A percentile compares a stretch with the other conserved stretches of the same genome.
phyloP scores from a whole-genome alignment of 352 stramenopile species.

The Globisporangium ultimum region DNA sequence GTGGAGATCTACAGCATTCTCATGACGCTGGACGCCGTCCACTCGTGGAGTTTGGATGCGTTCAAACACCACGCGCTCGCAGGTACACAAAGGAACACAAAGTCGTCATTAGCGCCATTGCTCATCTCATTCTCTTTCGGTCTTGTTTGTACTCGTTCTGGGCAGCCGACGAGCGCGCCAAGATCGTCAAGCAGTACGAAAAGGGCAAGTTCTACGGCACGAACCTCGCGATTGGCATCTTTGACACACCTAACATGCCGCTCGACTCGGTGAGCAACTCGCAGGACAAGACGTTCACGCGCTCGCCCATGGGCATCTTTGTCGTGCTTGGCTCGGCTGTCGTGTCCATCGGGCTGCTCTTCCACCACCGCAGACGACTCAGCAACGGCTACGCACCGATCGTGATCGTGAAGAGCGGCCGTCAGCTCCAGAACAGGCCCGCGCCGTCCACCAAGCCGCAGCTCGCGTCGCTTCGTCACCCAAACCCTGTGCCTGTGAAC shows the following conservation, averaged over 20 bases:
- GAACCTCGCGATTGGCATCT: slow-evolving; percentile 63
- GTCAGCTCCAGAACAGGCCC: slow-evolving; percentile 27
- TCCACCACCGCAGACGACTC: slow-evolving; percentile 49
- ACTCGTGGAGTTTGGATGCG: slow-evolving; percentile 41
- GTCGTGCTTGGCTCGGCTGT: slow-evolving; percentile 38
- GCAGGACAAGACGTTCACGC: slow-evolving; percentile 20
- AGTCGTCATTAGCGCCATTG: not conserved
- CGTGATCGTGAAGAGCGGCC: slow-evolving; percentile 30
- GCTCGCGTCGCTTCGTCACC: slow-evolving; percentile 23
- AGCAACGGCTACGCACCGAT: slow-evolving; percentile 68
- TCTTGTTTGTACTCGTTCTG: not conserved
- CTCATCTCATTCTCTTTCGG: not conserved
- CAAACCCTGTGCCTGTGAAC: slow-evolving; percentile 25
- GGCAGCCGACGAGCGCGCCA: slow-evolving; percentile 40
- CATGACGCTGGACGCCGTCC: slow-evolving; percentile 27
- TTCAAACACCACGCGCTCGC: slow-evolving; percentile 57
- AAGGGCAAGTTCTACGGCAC: slow-evolving; percentile 58
- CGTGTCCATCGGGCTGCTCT: slow-evolving; percentile 44
- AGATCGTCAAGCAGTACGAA: slow-evolving; percentile 59
- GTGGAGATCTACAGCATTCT: slow-evolving; percentile 69
- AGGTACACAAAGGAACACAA: slow-evolving; percentile 14
- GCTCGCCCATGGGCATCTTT: slow-evolving; percentile 33
- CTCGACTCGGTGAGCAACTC: slow-evolving; percentile 26
- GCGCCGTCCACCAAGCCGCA: slow-evolving; percentile 12
- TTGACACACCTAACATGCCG: slow-evolving; percentile 37